A percentile compares a stretch with the other conserved stretches of the same genome.
Evolutionary conservation across 352 stramenopile species (phyloP).

Genomic region (Blastocystis sp.): DNA sequence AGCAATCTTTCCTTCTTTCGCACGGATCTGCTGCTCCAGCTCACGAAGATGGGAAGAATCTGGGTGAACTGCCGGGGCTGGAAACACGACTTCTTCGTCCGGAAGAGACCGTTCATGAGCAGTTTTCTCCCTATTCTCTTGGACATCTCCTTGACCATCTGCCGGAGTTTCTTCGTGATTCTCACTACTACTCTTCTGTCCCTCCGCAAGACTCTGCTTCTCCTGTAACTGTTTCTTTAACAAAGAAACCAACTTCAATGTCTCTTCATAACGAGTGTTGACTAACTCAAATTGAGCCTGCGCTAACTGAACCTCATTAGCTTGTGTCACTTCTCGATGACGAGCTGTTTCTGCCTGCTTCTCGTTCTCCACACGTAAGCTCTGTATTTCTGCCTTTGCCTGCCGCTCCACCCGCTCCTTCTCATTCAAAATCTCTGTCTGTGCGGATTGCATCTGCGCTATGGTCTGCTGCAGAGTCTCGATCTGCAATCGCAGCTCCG

Average conservation of each 20-base stretch:
- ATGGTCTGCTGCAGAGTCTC: not conserved
- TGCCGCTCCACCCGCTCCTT: not conserved
- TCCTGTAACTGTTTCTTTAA: constrained; percentile 73
- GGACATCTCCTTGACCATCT: too few species aligned
- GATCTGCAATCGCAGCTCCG: not conserved
- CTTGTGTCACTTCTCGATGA: not conserved
- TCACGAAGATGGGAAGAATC: not conserved
- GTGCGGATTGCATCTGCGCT: constrained; percentile 52
- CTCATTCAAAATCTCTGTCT: constrained; percentile 24
- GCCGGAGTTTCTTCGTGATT: not conserved
- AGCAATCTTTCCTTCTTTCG: not conserved
- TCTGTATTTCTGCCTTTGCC: constrained; percentile 62
- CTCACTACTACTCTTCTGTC: not conserved
- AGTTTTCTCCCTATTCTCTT: not conserved
- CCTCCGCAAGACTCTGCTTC: constrained; percentile 49
- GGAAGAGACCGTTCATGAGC: too few species aligned
- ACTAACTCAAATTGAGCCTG: constrained; percentile 66
- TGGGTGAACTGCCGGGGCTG: not conserved
- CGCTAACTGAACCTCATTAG: not conserved
- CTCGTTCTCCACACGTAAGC: constrained; percentile 69
- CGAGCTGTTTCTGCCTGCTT: not conserved
- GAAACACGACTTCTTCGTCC: not conserved
- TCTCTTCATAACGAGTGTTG: constrained; percentile 71
- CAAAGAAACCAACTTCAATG: constrained; percentile 74
- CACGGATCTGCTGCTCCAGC: not conserved